phyloP scores from a whole-genome alignment of 805 yeast genomes.

The Tanozyma kutaoensis region DNA sequence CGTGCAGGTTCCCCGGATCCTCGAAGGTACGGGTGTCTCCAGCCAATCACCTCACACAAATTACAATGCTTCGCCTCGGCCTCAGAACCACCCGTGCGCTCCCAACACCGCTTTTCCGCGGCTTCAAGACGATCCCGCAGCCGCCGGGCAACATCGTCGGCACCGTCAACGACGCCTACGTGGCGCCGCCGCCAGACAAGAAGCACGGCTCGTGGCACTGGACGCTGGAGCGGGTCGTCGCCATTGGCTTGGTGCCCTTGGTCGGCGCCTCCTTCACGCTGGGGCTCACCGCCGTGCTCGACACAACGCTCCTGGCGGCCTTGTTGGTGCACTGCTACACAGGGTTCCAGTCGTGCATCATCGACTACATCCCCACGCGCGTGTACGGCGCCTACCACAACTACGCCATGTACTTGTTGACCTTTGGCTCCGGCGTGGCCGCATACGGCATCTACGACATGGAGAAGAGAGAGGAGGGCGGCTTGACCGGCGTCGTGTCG shows the following conservation, averaged over 20 bases:
- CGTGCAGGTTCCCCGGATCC: too few relatives aligned
- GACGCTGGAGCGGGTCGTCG: constrained; percentile 53
- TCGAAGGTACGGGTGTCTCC: too few relatives aligned
- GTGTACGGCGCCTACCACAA: constrained; percentile 56
- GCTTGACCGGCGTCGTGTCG: constrained; percentile 37
- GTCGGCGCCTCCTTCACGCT: constrained; percentile 47
- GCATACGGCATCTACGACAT: constrained; percentile 61
- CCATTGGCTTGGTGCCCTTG: constrained; percentile 52
- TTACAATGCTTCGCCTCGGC: too few relatives aligned
- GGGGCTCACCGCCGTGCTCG: constrained; percentile 38
- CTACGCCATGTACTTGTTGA: constrained; percentile 44
- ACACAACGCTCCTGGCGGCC: constrained; percentile 41
- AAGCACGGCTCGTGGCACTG: constrained; percentile 63
- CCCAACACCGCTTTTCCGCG: constrained; percentile 4
- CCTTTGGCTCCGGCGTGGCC: constrained; percentile 50
- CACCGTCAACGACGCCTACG: constrained; percentile 58
- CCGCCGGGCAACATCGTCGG: constrained; percentile 69
- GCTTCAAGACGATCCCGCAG: constrained; percentile 40
- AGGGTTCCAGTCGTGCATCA: constrained; percentile 68
- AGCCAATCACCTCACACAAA: too few relatives aligned
- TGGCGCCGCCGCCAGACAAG: constrained; percentile 41
- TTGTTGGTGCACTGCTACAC: constrained; percentile 52
- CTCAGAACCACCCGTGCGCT: too few relatives aligned
- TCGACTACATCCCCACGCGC: constrained; percentile 66
- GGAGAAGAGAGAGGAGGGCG: constrained; percentile 50